Base-by-base conservation (phyloP, 2,329 filamentous ascomycete genomes). In the Exutisphaerella laricina region DNA sequence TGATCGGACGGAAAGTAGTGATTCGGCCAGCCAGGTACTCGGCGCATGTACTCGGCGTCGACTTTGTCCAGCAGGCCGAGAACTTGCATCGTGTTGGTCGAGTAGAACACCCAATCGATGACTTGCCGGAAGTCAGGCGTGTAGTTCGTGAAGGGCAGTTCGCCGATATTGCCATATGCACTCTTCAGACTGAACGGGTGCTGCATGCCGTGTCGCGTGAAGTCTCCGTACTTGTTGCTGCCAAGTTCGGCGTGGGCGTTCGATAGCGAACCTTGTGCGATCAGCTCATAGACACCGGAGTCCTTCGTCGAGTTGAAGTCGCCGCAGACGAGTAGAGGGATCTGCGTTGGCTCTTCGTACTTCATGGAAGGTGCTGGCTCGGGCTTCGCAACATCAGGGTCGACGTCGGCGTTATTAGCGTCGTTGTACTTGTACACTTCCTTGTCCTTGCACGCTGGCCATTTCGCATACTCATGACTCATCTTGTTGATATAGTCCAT, bases 41-140 rank as follows among this genome's bases (percentile, higher is more conserved):
- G 79, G 64, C 86, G 84, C 45, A 95, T 79, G 63, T 94, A 92
- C 20, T 86, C 79, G 51, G 82, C 78, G 63, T 96, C 89, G 2
- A 94, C 86, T 31, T 90, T 85, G 21, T 89, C 89, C 3, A 96
- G 80, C 40, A 96, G 68, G 40, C 84, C 84, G 13, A 87, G 82
- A 17, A 94, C 85, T 61, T 92, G 85, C 32, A 96, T 73, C 16
- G 84, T 81, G 65, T 92, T 95, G 45, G 88, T 90, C 43, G 88
- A 89, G 68, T 94, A 98, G 88, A 89, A 97, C 58, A 98, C 88
- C 66, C 97, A 96, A 64, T 98, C 92, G 54, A 98, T 85, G 44
- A 94, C 86, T 49, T 88, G 89, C 39, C 80, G 79, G 68, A 96
- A 98, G n/a, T 81, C 80, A 1, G 92, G 89, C 10, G 88, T 94